Conservation (phyloP, 2,329 filamentous ascomycete species). For the Penicillium sp. region DNA sequence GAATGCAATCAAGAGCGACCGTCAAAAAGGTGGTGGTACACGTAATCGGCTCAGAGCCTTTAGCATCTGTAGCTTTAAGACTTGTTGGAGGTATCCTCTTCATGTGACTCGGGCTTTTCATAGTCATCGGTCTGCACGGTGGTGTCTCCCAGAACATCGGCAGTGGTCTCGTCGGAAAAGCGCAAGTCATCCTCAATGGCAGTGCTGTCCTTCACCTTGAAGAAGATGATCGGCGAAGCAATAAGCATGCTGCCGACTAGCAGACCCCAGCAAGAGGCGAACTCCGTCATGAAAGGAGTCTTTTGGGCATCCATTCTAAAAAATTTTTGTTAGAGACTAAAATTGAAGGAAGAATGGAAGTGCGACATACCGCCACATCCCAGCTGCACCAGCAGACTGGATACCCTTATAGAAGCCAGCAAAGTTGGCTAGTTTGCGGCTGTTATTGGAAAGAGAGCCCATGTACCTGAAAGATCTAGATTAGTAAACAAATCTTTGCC, state of each 20-base stretch:
- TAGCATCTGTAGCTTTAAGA: background rate
- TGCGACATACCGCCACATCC: conserved; percentile 44
- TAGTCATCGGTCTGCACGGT: conserved; percentile 16
- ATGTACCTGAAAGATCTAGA: conserved; percentile 64
- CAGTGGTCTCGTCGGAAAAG: conserved; percentile 79
- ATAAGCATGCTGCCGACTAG: conserved; percentile 72
- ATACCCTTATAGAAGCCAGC: conserved; percentile 89
- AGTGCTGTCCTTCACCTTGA: conserved; percentile 81
- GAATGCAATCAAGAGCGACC: background rate
- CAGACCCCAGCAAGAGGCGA: conserved; percentile 74
- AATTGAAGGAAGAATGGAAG: background rate
- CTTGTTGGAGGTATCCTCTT: conserved; percentile 10
- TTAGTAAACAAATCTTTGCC: background rate
- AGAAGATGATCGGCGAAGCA: conserved; percentile 75
- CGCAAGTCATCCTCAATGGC: conserved; percentile 76
- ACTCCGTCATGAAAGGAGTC: conserved; percentile 68
- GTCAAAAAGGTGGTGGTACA: background rate
- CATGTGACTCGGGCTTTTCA: conserved; percentile 18
- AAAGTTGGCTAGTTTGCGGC: conserved; percentile 87
- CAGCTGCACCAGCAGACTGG: conserved; percentile 80
- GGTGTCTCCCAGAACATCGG: conserved; percentile 58
- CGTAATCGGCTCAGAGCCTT: background rate
- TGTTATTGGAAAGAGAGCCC: conserved; percentile 89
- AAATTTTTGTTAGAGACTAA: conserved; percentile 11
- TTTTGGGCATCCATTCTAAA: conserved; percentile 67